Conservation (phyloP, 176 grass and related monocot genomes). For the Oropetium thomaeum region DNA sequence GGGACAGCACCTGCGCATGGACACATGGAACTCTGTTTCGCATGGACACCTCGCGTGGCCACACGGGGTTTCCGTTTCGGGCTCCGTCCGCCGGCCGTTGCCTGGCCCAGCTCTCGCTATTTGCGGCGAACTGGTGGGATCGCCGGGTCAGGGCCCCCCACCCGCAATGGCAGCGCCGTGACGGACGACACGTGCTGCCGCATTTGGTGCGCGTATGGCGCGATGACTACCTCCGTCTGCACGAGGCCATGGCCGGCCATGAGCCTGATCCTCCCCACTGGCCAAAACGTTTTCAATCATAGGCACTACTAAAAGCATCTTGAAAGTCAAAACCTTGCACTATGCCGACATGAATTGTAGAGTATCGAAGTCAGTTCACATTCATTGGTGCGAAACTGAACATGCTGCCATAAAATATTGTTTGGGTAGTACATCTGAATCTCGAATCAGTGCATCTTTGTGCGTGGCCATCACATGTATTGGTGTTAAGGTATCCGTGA, state of each 20-base stretch:
- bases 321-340: not conserved
- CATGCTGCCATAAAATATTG: not conserved
- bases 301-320: not conserved
- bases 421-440: conserved; percentile 2
- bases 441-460: not conserved
- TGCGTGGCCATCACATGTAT: not conserved
- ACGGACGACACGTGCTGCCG: not conserved
- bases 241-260: not conserved
- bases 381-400: not conserved
- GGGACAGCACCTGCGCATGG: not conserved
- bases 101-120: not conserved
- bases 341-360: not conserved
- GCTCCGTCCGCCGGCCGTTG: not conserved
- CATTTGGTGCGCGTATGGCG: not conserved
- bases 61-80: not conserved
- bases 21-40: not conserved
- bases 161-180: not conserved
- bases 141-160: not conserved
- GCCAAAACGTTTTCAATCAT: not conserved
- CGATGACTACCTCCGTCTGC: not conserved
- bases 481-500: not conserved
- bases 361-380: not conserved
- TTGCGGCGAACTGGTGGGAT: not conserved
- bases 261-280: not conserved
- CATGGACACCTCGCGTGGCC: not conserved